Conservation (phyloP, 495 filamentous ascomycete genomes). For the Evansstolkia leycettana region DNA sequence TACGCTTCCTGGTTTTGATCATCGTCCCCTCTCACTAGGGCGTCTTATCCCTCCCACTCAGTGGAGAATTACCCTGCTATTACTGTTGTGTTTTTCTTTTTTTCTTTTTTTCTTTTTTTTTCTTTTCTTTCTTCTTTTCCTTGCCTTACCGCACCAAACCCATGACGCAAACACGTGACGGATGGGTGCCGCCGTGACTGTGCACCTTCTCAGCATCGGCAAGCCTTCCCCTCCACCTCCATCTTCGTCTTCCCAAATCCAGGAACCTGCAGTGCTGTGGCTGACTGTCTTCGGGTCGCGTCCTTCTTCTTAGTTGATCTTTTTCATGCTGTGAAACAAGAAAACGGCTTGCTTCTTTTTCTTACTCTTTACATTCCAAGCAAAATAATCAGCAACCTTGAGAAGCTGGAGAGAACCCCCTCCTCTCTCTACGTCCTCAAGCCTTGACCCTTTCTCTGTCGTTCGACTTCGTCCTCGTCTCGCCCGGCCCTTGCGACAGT, state of each 20-base stretch:
- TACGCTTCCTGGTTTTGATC: too few species aligned
- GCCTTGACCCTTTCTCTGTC: too few species aligned
- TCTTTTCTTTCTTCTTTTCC: neutral
- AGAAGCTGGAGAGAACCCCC: too few species aligned
- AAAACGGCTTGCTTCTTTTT: neutral
- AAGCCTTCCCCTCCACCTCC: slow-evolving; percentile 9
- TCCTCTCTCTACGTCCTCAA: too few species aligned
- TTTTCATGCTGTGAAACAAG: neutral
- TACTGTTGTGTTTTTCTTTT: slow-evolving; percentile 1
- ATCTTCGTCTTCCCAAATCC: slow-evolving; percentile 1
- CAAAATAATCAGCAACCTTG: too few species aligned
- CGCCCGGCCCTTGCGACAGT: too few species aligned
- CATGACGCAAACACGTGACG: slow-evolving; percentile 36
- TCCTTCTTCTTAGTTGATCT: neutral
- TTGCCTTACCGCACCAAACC: slow-evolving; percentile 11
- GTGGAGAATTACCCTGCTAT: neutral
- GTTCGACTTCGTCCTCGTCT: too few species aligned
- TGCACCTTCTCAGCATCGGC: slow-evolving; percentile 13
- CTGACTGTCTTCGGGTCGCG: slow-evolving; percentile 1
- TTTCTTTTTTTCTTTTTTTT: slow-evolving; percentile 1
- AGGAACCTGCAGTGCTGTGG: slow-evolving; percentile 1
- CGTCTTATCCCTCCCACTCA: neutral
- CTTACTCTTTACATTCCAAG: too few species aligned
- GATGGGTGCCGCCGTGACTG: slow-evolving; percentile 9
- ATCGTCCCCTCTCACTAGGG: slow-evolving; percentile 8